Base-by-base conservation (phyloP, 2,329 filamentous ascomycete genomes). In the Sclerotinia glacialis region DNA sequence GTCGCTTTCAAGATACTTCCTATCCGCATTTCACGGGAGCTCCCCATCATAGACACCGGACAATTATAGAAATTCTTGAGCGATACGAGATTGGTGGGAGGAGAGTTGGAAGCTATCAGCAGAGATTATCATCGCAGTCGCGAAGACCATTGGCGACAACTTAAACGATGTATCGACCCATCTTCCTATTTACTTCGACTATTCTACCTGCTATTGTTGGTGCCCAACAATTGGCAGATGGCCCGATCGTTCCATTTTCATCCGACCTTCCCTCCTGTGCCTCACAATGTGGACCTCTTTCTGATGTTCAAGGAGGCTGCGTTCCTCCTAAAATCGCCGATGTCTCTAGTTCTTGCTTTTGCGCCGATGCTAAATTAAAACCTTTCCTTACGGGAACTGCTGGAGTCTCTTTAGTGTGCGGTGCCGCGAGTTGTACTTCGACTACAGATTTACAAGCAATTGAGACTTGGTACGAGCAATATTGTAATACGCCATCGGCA, bases 341-440 rank as follows among this genome's bases (percentile, higher is more conserved):
- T 26, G 83, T 81, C 53, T 91, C 89, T 76, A 81, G 86, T 62
- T 80, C 82, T 46, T 96, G 92, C 78, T 93, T 96, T 79, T 96
- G 92, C 79, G 79, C 82, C 72, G 86, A 89, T 60, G 70, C 81
- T 16, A 79, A 83, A 28, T 82, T 95, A 3, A 79, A 82, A 5
- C 77, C 82, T 11, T 86, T 92, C 66, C 52, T 68, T 14, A 83
- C 84, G 42, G 83, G 81, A 44, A 81, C 83, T 5, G 78, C 81
- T 5, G 85, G 85, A 14, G 83, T 91, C n/a, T 78, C 80, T 12
- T 83, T 83, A 5, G 83, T 91, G 18, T 93, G 91, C 78, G 84
- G 86, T 67, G 73, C 78, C 21, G 81, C 80, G 28, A 71, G 69
- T 47, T 92, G 89, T 73, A 78, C 81, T 16, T 79, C 78, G 9